A percentile compares a stretch with the other conserved stretches of the same genome.
phyloP scores from a whole-genome alignment of 1,284 basidiomycete species.

The Cerioporus squamosus region DNA sequence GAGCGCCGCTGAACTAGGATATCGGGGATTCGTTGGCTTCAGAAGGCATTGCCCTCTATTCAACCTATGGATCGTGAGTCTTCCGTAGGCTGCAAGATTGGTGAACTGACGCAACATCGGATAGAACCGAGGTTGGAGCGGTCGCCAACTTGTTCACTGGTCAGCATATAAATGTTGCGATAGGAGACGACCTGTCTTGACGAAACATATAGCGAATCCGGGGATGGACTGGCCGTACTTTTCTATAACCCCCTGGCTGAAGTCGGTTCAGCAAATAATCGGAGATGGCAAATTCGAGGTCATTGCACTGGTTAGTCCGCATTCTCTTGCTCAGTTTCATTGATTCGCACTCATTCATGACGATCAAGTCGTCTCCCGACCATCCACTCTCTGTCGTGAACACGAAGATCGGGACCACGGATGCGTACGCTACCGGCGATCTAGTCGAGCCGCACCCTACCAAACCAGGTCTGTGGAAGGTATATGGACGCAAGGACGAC shows the following conservation, averaged over 20 bases:
- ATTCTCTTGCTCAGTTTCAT: not conserved
- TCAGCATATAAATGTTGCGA: not conserved
- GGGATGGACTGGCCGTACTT: conserved; percentile 12
- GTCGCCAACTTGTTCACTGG: conserved; percentile 10
- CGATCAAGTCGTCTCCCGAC: not conserved
- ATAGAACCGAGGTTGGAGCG: not conserved
- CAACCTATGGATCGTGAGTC: conserved; percentile 4
- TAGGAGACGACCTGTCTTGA: not conserved
- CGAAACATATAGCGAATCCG: conserved; percentile 2
- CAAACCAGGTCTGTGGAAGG: not conserved
- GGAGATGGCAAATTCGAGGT: conserved; percentile 2
- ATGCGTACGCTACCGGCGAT: conserved; percentile 13
- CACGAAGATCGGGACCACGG: conserved; percentile 1
- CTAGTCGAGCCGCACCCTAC: conserved; percentile 5
- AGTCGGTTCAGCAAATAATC: not conserved
- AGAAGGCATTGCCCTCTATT: not conserved
- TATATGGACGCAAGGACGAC: conserved; percentile 7
- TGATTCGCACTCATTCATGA: not conserved
- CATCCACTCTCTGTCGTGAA: conserved; percentile 5
- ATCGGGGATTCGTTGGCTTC: conserved; percentile 2
- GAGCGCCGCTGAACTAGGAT: conserved; percentile 5
- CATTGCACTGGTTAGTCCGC: not conserved
- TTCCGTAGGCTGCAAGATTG: not conserved
- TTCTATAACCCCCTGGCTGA: not conserved
- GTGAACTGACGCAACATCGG: not conserved